phyloP scores from a whole-genome alignment of 1,139 yeast genomes.

The Kodamaea arcana region DNA sequence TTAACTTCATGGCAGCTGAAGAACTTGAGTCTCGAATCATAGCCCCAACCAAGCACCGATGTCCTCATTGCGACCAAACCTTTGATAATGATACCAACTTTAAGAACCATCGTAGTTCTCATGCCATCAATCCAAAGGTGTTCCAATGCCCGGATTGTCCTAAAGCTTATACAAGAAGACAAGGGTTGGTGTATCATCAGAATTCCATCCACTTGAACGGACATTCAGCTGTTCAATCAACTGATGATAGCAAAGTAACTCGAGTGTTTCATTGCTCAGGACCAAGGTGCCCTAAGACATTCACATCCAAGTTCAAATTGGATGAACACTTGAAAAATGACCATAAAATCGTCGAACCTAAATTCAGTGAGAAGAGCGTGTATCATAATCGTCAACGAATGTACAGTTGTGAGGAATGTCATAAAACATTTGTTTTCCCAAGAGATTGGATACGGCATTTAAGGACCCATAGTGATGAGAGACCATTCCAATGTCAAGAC shows the following conservation, averaged over 20 bases:
- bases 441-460: conserved; percentile 21
- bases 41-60: background rate
- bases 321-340: conserved; percentile 7
- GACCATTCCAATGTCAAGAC: conserved; percentile 19
- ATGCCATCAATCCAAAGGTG: conserved; percentile 9
- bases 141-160: conserved; percentile 10
- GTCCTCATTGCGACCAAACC: background rate
- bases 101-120: conserved; percentile 11
- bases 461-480: conserved; percentile 24
- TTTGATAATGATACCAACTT: conserved; percentile 7
- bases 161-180: conserved; percentile 11
- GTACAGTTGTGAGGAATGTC: conserved; percentile 10
- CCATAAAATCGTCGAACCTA: conserved; percentile 5
- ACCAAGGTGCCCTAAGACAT: conserved; percentile 9
- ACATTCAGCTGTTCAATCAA: background rate
- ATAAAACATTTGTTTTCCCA: conserved; percentile 17
- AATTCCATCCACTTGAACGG: conserved; percentile 10
- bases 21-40: background rate
- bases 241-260: conserved; percentile 1
- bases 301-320: conserved; percentile 7
- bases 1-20: background rate
- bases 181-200: conserved; percentile 11
- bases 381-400: conserved; percentile 3
- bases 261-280: conserved; percentile 13
- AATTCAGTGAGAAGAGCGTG: conserved; percentile 9